Evolutionary conservation across 1,139 yeast genomes (phyloP), one percentile per base, ranked within the genome.

Genomic region (Saccharomycopsis crataegensis): DNA sequence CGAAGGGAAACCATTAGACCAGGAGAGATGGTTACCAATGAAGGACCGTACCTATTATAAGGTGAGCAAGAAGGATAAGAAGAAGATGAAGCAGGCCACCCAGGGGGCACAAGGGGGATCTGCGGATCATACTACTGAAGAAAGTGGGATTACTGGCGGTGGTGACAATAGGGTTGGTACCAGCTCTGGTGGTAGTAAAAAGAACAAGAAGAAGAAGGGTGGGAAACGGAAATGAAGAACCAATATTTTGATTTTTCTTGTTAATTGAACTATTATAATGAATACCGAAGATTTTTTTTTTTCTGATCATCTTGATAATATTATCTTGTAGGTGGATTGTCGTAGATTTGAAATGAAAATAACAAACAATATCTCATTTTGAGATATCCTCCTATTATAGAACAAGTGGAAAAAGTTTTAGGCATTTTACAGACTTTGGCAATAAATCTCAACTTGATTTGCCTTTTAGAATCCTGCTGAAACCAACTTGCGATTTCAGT

Each of bases 21-120:
- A 78, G 8, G 97, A 91, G 67, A 82, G 97, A 70, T 91, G 98
- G 98, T 70, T 90, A 53, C 96, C 97, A 36, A 65, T 86, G 76
- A 84, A 82, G 64, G 93, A 90, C 65, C 79, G 98, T 67, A 79
- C 90, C 6, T 82, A 83, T 61, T 90, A 86, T 71, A 87, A 81
- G 67, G 89, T 95, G 17, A 83, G 86, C 63, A 73, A 73, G 65
- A 68, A 69, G 59, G 71, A 67, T 46, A 73, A 71, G 65, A 83
- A 80, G 65, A 78, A 79, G 58, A 77, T 75, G 57, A 82, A 78
- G 68, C 67, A 63, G 48, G 75, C 72, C 60, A 78, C 86, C 0
- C 90, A 86, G 63, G 94, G 95, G 57, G 94, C 94, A 50, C 93
- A 95, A 57, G 94, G 94, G 50, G 43, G 9, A 4, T 75, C 77